phyloP scores from a whole-genome alignment of 345 rosid species.

The Limnanthes douglasii region DNA sequence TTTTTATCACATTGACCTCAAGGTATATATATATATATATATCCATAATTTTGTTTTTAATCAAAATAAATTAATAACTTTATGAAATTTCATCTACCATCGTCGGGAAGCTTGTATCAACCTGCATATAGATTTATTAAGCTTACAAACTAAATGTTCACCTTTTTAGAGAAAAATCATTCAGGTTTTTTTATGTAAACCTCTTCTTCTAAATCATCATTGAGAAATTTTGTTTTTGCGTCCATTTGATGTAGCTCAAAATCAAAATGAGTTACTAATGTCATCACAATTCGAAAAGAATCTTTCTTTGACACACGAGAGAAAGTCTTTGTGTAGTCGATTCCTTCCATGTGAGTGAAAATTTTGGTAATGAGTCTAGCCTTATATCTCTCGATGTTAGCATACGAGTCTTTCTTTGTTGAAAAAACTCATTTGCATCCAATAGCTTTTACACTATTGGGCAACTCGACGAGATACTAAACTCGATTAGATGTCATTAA shows the following conservation, averaged over 20 bases:
- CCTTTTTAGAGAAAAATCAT: not conserved
- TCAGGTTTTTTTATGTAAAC: no score
- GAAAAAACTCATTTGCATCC: not conserved
- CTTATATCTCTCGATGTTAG: no score
- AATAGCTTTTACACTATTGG: no score
- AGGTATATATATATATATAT: not conserved
- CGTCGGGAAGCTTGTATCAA: not conserved
- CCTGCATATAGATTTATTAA: not conserved
- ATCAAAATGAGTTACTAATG: not conserved
- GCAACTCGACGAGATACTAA: not conserved
- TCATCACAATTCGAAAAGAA: not conserved
- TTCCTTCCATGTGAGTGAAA: not conserved
- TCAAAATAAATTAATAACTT: not conserved
- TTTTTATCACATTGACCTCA: not conserved
- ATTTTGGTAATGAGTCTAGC: no score
- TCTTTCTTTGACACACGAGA: not conserved
- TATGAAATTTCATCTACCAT: not conserved
- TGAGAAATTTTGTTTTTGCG: no score
- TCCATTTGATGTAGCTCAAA: not conserved
- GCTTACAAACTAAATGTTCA: not conserved
- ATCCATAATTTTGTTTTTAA: no score
- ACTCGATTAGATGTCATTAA: not conserved
- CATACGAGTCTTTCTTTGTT: not conserved
- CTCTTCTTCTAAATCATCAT: no score
- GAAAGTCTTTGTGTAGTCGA: no score